These are phyloP conservation scores for Tulasnella sp. DNA, from an alignment of 768 basidiomycete genomes.

Conservation along the genomic window DNA sequence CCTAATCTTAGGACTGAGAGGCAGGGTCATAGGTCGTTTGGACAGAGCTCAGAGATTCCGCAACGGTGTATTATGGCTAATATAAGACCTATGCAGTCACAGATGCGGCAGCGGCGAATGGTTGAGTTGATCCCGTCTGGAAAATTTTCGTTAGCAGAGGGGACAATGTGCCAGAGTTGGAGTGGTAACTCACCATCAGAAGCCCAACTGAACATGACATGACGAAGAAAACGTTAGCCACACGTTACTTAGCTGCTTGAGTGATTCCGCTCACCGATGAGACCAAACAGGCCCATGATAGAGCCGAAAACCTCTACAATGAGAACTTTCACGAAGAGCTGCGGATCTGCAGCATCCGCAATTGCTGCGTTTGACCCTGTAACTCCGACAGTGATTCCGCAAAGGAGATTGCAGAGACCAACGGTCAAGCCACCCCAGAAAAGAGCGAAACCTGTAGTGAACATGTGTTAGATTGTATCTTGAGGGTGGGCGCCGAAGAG, in stretches of 20 bases:
- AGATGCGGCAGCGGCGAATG: conserved; percentile 39
- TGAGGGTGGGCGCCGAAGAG: neutral
- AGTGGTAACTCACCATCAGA: conserved; percentile 63
- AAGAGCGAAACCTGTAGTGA: conserved; percentile 72
- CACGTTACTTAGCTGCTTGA: neutral
- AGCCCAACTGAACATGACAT: conserved; percentile 64
- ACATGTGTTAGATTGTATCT: neutral
- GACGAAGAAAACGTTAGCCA: conserved; percentile 9
- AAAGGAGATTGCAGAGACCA: conserved; percentile 91
- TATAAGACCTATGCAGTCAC: neutral
- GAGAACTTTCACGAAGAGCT: conserved; percentile 93
- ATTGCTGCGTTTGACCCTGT: conserved; percentile 95
- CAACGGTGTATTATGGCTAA: neutral
- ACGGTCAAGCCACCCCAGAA: conserved; percentile 98
- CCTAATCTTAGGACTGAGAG: neutral
- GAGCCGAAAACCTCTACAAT: conserved; percentile 94
- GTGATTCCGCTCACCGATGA: conserved; percentile 67
- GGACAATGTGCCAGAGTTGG: neutral
- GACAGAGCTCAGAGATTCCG: neutral
- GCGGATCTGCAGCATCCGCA: conserved; percentile 93
- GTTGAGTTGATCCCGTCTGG: conserved; percentile 47
- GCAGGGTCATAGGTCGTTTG: neutral
- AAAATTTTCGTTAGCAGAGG: neutral
- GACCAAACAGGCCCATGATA: conserved; percentile 88
- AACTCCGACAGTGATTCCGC: conserved; percentile 91